These are phyloP conservation scores for Monilinia fructigena DNA, from an alignment of 2,329 filamentous ascomycete genomes.

Conservation along the genomic window DNA sequence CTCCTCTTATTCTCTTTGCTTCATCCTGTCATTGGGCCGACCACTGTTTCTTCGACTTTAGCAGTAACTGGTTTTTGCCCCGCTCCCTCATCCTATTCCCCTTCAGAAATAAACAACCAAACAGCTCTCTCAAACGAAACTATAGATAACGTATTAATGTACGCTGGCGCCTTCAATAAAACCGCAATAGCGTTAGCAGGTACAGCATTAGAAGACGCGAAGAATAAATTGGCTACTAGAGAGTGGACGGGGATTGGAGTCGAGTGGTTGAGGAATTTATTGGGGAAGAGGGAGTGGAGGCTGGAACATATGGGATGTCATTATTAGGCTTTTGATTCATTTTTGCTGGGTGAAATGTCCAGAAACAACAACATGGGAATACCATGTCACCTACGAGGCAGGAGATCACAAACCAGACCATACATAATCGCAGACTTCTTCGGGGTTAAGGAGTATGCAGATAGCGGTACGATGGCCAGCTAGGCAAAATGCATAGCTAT, in stretches of 20 bases:
- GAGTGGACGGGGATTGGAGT: constrained; percentile 77
- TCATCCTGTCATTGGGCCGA: constrained; percentile 89
- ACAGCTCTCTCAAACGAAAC: constrained; percentile 35
- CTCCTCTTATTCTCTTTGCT: constrained; percentile 93
- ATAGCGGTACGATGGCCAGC: background rate
- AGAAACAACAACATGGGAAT: background rate
- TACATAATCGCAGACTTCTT: constrained; percentile 1
- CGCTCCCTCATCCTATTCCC: constrained; percentile 43
- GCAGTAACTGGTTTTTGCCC: constrained; percentile 91
- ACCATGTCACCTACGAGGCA: background rate
- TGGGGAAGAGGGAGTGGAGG: constrained; percentile 84
- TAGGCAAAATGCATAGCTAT: background rate
- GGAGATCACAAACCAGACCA: background rate
- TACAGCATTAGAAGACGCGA: constrained; percentile 62
- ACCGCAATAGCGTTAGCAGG: constrained; percentile 67
- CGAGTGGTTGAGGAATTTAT: constrained; percentile 79
- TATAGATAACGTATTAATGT: constrained; percentile 41
- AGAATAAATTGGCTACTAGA: constrained; percentile 49
- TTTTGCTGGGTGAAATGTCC: background rate
- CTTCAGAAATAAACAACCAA: constrained; percentile 34
- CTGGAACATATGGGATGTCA: constrained; percentile 86
- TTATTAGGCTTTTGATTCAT: constrained; percentile 68
- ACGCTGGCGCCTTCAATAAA: constrained; percentile 55
- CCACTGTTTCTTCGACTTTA: constrained; percentile 88
- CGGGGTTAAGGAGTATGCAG: no score